Base-by-base conservation (phyloP, 495 filamentous ascomycete genomes). In the Neurospora sp. region DNA sequence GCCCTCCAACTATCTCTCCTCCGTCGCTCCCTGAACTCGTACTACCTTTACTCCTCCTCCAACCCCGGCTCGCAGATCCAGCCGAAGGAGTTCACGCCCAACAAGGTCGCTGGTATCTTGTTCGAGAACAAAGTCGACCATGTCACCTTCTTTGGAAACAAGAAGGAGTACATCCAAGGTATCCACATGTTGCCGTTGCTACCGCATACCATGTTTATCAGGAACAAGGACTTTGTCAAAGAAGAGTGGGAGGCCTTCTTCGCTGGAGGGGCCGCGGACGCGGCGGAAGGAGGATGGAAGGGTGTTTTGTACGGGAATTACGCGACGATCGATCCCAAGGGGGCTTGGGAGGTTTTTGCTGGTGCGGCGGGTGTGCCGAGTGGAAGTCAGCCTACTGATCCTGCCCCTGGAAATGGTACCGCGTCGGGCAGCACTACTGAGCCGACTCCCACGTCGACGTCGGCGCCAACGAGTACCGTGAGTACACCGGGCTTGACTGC, bases 41-140 rank as follows among this genome's bases (percentile, higher is more conserved):
- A 98, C 81, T 98, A 96, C 83, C 86, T 97, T 5, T 88, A 96
- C 83, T 82, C 85, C 22, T 84, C 77, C 31, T 80, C 85, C 77
- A 97, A 98, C 79, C 48, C 48, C 4, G 0, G 4, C 0, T 6
- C 46, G 0, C 83, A 79, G 4, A 91, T 94, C 70, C 91, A 98
- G 74, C 96, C 96, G 0, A 40, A 85, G 2, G 84, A 91, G 31
- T 97, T 97, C 73, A 88, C 92, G 40, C 87, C 83, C 10, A 99
- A 99, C 82, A 94, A 91, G 79, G 96, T 93, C 16, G 90, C 93
- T 7, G 96, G 96, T 16, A 97, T 99, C 78, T 80, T 98, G 8
- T 99, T 98, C 78, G 96, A 99, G 81, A 98, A 98, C 81, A 99
- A 99, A 81, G 87, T 94, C 61, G 93, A 98, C 79, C 96, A 98